Evolutionary conservation across 2,329 filamentous ascomycete species (phyloP), one percentile per base, ranked within the genome.

Genomic region (Endothia cerciana): DNA sequence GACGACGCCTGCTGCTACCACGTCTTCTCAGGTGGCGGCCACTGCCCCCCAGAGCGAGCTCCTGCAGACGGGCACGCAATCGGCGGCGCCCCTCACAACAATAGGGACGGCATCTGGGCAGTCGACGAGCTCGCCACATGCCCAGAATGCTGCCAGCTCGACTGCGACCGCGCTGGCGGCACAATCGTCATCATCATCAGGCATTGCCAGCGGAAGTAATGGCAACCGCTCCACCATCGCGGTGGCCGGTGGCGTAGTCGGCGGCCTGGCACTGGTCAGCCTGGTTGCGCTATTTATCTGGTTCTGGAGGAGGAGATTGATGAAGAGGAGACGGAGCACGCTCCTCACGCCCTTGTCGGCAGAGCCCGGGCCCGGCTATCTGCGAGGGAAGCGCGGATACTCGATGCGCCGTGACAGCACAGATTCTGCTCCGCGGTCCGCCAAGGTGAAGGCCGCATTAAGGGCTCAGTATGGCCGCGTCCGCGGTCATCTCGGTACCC

Each of bases 241-340:
- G 6, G 78, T 87, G 53, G 82, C 82, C 1, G 85, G 82, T 11
- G 81, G 84, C 47, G 80, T 85, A 2, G 73, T 85, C 4, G 85
- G 84, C 36, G 81, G 81, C 4, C 72, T 85, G 1, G 79, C 81
- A 0, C 75, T 79, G n/a, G 69, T 83, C 43, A 78, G 78, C 3
- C 65, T 87, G 19, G 70, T 85, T 28, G 79, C 76, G 0, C 78
- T 87, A 49, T 68, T 85, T 2, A 69, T 85, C 11, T 87, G 83
- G 84, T 78, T 84, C 68, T 80, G 80, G 78, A 76, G 80, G 59
- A 82, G 82, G 68, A 78, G 78, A 53, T 68, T 73, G 61, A 70
- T 77, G 56, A 76, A 77, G 70, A 80, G 77, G 71, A 79, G 81
- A 45, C 78, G 80, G 64, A 84, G 79, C 73, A 83, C 81, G 0